Conservation (phyloP, 352 stramenopile species). For the Blastocystis sp. region DNA sequence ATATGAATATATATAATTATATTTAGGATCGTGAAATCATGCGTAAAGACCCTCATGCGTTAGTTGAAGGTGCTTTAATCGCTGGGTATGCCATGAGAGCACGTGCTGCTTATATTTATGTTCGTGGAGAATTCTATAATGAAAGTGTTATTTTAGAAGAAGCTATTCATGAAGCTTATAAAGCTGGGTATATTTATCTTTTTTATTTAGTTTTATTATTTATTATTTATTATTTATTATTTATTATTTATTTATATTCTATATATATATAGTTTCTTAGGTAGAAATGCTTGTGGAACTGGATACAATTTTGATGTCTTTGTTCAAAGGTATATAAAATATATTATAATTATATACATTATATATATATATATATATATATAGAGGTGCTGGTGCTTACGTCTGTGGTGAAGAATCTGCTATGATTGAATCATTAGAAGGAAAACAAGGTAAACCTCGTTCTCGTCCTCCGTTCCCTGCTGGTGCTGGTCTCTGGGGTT, state of each 20-base stretch:
- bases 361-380: no score
- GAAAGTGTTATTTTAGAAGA: constrained; percentile 88
- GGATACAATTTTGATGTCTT: constrained; percentile 99
- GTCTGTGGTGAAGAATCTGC: constrained; percentile 98
- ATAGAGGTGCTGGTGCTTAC: constrained; percentile 91
- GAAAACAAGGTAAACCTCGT: constrained; percentile 82
- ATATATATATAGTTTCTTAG: constrained; percentile 57
- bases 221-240: no score
- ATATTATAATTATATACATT: no score
- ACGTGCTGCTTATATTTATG: constrained; percentile 97
- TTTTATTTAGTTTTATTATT: no score
- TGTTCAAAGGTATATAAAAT: no score
- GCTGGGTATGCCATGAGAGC: constrained; percentile 93
- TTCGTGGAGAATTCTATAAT: constrained; percentile 98
- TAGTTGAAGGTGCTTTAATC: constrained; percentile 89
- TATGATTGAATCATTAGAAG: constrained; percentile 88
- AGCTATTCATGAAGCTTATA: constrained; percentile 94
- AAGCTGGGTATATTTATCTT: constrained; percentile 50
- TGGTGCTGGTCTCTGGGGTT: constrained; percentile 93
- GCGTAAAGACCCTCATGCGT: constrained; percentile 96
- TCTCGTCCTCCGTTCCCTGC: constrained; percentile 96
- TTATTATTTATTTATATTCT: no score
- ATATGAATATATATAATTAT: no score
- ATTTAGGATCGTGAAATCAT: constrained; percentile 93
- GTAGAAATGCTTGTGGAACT: constrained; percentile 79